Conservation (phyloP, 2,329 filamentous ascomycete species). For the Paramyrothecium sp. region DNA sequence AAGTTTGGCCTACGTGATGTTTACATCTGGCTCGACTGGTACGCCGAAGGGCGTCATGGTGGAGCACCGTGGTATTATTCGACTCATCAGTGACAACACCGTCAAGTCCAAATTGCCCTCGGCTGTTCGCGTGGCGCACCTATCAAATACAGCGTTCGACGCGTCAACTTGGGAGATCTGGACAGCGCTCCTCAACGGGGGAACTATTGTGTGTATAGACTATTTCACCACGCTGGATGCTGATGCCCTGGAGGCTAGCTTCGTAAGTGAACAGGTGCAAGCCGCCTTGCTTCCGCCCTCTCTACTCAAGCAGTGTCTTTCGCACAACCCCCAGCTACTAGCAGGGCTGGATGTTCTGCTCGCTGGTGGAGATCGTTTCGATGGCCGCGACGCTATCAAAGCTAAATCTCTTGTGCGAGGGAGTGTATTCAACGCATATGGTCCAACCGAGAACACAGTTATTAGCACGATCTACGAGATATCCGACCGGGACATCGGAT, state of each 20-base stretch:
- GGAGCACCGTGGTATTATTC: neutral
- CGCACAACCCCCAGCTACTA: slow-evolving; percentile 6
- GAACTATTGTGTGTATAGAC: slow-evolving; percentile 10
- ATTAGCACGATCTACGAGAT: slow-evolving; percentile 6
- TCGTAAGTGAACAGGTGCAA: slow-evolving; percentile 9
- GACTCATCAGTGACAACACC: neutral
- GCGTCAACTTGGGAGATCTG: slow-evolving; percentile 16
- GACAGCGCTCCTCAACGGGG: slow-evolving; percentile 8
- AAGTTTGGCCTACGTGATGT: slow-evolving; percentile 17
- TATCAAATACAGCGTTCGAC: slow-evolving; percentile 19
- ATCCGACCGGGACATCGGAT: neutral
- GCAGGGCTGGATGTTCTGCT: slow-evolving; percentile 4
- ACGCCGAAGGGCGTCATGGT: slow-evolving; percentile 15
- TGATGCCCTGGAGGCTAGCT: slow-evolving; percentile 3
- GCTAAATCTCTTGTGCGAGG: slow-evolving; percentile 1
- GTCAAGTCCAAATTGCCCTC: neutral
- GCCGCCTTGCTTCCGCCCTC: slow-evolving; percentile 10
- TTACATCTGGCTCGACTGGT: slow-evolving; percentile 20
- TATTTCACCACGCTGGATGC: slow-evolving; percentile 3
- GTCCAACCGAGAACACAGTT: slow-evolving; percentile 15
- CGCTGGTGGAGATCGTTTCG: slow-evolving; percentile 16
- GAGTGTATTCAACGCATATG: slow-evolving; percentile 10
- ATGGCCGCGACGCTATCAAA: slow-evolving; percentile 4
- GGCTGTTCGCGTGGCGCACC: slow-evolving; percentile 7
- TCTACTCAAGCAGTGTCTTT: slow-evolving; percentile 17